Percentiles rank a stretch among this genome's conserved stretches.
These are phyloP conservation scores for Cladosporium sp. DNA, from an alignment of 2,329 filamentous ascomycete species.

Conservation along the genomic window DNA sequence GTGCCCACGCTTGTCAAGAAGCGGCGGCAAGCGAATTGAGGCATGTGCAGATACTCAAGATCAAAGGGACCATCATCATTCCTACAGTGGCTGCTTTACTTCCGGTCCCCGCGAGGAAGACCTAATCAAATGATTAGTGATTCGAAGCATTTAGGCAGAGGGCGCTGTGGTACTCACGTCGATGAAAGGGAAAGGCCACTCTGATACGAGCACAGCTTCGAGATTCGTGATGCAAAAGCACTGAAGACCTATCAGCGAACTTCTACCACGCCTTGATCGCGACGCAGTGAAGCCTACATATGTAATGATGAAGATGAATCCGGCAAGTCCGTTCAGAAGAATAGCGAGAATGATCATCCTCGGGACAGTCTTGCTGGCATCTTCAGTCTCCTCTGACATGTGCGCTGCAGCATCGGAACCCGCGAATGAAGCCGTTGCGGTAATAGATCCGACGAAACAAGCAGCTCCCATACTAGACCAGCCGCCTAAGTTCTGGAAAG, in stretches of 20 bases:
- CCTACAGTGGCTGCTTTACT: conserved; percentile 1
- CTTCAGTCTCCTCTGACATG: conserved; percentile 29
- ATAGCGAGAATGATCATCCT: conserved; percentile 28
- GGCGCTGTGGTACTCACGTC: conserved; percentile 1
- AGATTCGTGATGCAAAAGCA: conserved; percentile 6
- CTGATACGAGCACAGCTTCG: conserved; percentile 1
- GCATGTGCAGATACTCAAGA: conserved; percentile 7
- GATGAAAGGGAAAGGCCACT: conserved; percentile 9
- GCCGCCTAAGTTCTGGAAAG: conserved; percentile 35
- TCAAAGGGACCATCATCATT: conserved; percentile 3
- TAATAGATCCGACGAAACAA: conserved; percentile 30
- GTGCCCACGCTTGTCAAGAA: conserved; percentile 7
- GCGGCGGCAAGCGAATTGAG: conserved; percentile 7
- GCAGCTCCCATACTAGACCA: conserved; percentile 32
- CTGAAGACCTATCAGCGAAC: not conserved
- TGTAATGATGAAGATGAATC: conserved; percentile 22
- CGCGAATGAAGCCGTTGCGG: conserved; percentile 19
- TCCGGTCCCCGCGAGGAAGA: not conserved
- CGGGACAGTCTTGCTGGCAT: conserved; percentile 27
- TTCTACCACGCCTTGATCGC: conserved; percentile 17
- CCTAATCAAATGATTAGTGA: not conserved
- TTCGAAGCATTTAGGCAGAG: no score
- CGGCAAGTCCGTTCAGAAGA: conserved; percentile 20
- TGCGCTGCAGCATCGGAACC: conserved; percentile 29
- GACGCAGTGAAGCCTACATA: conserved; percentile 4